These are phyloP conservation scores for Narthecium ossifragum DNA, from an alignment of 106 monocot species.

Conservation along the genomic window DNA sequence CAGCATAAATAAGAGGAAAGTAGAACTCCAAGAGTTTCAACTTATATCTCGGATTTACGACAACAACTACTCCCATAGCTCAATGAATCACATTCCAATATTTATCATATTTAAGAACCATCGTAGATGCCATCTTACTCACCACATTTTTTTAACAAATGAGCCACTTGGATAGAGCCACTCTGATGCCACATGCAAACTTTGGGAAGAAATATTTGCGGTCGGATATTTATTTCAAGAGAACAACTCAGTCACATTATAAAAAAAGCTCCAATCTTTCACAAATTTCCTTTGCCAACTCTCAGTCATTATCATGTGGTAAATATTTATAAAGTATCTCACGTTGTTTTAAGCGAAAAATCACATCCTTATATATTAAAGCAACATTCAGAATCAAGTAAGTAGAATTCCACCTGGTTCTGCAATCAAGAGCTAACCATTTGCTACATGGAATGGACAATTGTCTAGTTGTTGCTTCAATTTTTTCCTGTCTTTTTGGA, in stretches of 20 bases:
- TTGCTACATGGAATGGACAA: neutral
- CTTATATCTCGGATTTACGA: constrained; percentile 1
- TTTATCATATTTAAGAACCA: neutral
- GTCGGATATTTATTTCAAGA: neutral
- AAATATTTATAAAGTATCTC: neutral
- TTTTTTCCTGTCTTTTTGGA: neutral
- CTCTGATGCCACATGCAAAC: neutral
- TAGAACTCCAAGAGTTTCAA: neutral
- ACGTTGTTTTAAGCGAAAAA: neutral
- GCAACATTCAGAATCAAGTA: constrained; percentile 4
- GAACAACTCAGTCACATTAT: neutral
- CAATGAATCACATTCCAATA: neutral
- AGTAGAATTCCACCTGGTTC: neutral
- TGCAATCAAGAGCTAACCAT: neutral
- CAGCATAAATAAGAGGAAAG: neutral
- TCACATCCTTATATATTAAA: neutral
- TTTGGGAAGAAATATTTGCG: constrained; percentile 1
- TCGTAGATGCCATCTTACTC: neutral
- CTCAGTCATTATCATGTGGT: neutral
- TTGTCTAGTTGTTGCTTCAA: neutral
- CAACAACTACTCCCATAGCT: neutral
- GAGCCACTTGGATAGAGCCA: neutral
- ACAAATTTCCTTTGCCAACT: neutral
- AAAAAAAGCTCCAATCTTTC: neutral
- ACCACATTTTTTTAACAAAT: too few species aligned